A percentile compares a stretch with the other conserved stretches of the same genome.
These are phyloP conservation scores for Cryptococcus sp. DNA, from an alignment of 1,284 basidiomycete genomes.

Conservation along the genomic window DNA sequence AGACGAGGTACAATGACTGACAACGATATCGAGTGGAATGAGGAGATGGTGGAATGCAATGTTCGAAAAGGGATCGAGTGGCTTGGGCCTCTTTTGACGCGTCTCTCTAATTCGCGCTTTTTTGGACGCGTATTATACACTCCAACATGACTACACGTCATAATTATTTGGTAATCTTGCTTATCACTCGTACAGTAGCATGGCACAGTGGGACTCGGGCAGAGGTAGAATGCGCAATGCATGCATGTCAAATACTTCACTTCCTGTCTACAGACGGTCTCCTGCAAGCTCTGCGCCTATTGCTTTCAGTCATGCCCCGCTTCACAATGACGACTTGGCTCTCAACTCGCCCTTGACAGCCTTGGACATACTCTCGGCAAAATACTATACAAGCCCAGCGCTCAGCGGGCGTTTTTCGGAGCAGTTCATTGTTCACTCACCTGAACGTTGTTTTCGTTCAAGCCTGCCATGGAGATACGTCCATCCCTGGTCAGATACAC, in stretches of 20 bases:
- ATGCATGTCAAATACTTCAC: background rate
- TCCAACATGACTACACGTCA: constrained; percentile 3
- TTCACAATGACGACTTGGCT: constrained; percentile 17
- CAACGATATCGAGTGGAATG: constrained; percentile 11
- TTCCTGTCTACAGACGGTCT: background rate
- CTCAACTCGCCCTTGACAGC: constrained; percentile 78
- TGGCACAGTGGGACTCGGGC: no score
- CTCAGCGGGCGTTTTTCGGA: background rate
- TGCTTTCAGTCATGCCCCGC: no score
- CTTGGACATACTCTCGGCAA: constrained; percentile 79
- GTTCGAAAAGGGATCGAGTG: background rate
- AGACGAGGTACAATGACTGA: constrained; percentile 4
- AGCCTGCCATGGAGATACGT: constrained; percentile 92
- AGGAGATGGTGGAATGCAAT: background rate
- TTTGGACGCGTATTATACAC: constrained; percentile 2
- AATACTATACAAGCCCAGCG: constrained; percentile 58
- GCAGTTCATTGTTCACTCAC: constrained; percentile 18
- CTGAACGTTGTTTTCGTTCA: constrained; percentile 86
- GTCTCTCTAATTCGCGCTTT: constrained; percentile 3
- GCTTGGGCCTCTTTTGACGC: background rate
- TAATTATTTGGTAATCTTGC: background rate
- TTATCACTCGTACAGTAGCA: no score
- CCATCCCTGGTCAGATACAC: constrained; percentile 75
- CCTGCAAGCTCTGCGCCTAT: background rate
- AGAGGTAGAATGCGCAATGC: background rate